phyloP scores from a whole-genome alignment of 2,329 filamentous ascomycete genomes.

The Hypoxylon sp. region DNA sequence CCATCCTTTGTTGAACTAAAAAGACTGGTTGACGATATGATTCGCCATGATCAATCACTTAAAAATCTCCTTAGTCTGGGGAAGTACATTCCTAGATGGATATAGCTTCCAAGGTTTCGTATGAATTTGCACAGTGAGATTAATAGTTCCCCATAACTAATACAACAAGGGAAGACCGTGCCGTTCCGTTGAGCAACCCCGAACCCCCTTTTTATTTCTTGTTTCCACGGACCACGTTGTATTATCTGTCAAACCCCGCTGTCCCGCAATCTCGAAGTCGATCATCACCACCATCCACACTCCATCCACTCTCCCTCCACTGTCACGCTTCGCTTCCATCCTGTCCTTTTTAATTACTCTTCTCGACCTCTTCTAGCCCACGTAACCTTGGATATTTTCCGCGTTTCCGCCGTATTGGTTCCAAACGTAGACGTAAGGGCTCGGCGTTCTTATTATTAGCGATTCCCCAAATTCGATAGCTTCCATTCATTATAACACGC shows the following conservation, averaged over 20 bases:
- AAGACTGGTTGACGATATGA: slow-evolving; percentile 1
- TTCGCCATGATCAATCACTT: slow-evolving; percentile 28
- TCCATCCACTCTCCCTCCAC: background rate
- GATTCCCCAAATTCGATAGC: slow-evolving; percentile 26
- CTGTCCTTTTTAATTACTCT: slow-evolving; percentile 31
- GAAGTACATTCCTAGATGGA: slow-evolving; percentile 18
- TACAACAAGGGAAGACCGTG: slow-evolving; percentile 29
- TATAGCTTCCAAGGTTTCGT: background rate
- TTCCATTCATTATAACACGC: slow-evolving; percentile 19
- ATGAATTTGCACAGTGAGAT: slow-evolving; percentile 17
- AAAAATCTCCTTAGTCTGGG: slow-evolving; percentile 31
- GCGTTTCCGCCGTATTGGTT: slow-evolving; percentile 37
- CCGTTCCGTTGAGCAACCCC: slow-evolving; percentile 23
- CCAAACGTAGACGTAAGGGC: slow-evolving; percentile 11
- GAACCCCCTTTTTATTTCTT: slow-evolving; percentile 3
- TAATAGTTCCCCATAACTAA: slow-evolving; percentile 26
- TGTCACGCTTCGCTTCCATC: slow-evolving; percentile 32
- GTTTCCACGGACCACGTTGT: slow-evolving; percentile 39
- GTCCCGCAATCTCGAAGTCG: slow-evolving; percentile 39
- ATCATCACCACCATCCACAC: slow-evolving; percentile 27
- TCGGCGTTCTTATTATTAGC: slow-evolving; percentile 41
- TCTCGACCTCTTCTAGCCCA: slow-evolving; percentile 10
- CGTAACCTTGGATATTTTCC: slow-evolving; percentile 38
- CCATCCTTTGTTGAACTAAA: background rate
- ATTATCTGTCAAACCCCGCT: slow-evolving; percentile 42